These are phyloP conservation scores for Herpetomonas samuelpessoai DNA, from an alignment of 208 protist species.

Conservation along the genomic window DNA sequence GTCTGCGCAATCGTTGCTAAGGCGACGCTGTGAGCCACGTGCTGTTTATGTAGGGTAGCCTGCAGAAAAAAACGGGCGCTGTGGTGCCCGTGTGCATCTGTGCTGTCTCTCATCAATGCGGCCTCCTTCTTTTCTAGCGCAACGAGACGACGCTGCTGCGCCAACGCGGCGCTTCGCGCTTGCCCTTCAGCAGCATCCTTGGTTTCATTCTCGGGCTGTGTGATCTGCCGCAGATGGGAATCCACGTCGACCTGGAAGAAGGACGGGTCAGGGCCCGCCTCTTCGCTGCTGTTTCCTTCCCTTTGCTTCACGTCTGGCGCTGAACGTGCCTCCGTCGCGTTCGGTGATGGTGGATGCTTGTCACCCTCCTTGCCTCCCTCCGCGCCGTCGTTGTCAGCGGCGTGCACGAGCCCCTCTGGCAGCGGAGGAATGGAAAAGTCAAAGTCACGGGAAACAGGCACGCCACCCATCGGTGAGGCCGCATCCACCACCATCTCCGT, in stretches of 20 bases:
- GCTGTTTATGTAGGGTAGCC: slow-evolving; percentile 82
- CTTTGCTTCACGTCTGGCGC: background rate
- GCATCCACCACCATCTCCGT: slow-evolving; percentile 33
- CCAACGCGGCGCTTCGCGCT: background rate
- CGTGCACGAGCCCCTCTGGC: slow-evolving; percentile 17
- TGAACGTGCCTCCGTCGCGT: background rate
- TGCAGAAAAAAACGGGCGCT: slow-evolving; percentile 43
- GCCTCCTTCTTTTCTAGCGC: background rate
- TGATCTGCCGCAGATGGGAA: slow-evolving; percentile 9
- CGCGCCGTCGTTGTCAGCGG: background rate
- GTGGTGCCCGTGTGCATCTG: background rate
- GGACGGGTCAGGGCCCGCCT: slow-evolving; percentile 16
- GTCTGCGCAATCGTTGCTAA: slow-evolving; percentile 57
- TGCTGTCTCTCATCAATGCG: background rate
- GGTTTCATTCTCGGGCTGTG: slow-evolving; percentile 9
- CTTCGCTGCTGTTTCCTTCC: background rate
- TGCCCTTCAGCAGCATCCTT: background rate
- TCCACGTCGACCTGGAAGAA: slow-evolving; percentile 69
- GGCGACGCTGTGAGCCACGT: slow-evolving; percentile 69
- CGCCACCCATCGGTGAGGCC: slow-evolving; percentile 15
- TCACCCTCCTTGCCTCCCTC: background rate
- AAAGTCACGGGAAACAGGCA: slow-evolving; percentile 31
- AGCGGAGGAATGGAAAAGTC: slow-evolving; percentile 55
- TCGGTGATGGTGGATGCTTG: background rate
- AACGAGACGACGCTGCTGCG: background rate